Conservation (phyloP, 1,284 basidiomycete species). For the Cutaneotrichosporon cavernicola region DNA sequence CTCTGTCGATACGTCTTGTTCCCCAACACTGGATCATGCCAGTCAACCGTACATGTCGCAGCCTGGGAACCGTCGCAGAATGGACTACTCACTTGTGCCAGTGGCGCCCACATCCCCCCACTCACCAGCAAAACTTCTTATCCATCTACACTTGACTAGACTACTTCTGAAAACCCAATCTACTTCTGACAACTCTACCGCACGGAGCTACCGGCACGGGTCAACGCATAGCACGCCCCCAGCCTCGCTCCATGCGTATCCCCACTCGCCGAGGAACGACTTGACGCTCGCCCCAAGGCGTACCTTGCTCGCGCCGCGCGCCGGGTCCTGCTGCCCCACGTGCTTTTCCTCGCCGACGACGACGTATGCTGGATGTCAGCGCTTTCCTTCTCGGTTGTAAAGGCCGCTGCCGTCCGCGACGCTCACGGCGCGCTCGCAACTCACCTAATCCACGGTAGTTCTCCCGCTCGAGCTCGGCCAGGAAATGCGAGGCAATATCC, state of each 20-base stretch:
- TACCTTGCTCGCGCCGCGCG: constrained; percentile 73
- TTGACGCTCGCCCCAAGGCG: constrained; percentile 79
- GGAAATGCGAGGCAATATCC: constrained; percentile 84
- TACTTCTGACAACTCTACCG: neutral
- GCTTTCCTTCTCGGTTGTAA: no score
- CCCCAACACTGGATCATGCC: no score
- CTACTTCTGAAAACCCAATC: constrained; percentile 3
- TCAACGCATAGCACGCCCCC: constrained; percentile 89
- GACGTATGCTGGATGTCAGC: constrained; percentile 63
- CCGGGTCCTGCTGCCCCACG: constrained; percentile 78
- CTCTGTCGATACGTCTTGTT: no score
- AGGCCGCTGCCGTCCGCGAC: neutral
- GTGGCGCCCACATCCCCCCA: no score
- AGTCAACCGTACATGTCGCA: no score
- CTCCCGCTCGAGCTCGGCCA: constrained; percentile 82
- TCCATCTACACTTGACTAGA: neutral
- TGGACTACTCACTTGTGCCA: no score
- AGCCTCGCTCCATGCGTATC: constrained; percentile 91
- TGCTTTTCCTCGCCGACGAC: constrained; percentile 96
- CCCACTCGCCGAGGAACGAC: constrained; percentile 87
- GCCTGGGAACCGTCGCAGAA: no score
- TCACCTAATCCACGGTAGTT: constrained; percentile 77
- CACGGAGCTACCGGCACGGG: constrained; percentile 32
- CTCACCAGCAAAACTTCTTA: neutral
- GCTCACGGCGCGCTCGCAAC: constrained; percentile 38